Evolutionary conservation across 148 eudicot genomes (phyloP).

Genomic region (Euryodendron excelsum): DNA sequence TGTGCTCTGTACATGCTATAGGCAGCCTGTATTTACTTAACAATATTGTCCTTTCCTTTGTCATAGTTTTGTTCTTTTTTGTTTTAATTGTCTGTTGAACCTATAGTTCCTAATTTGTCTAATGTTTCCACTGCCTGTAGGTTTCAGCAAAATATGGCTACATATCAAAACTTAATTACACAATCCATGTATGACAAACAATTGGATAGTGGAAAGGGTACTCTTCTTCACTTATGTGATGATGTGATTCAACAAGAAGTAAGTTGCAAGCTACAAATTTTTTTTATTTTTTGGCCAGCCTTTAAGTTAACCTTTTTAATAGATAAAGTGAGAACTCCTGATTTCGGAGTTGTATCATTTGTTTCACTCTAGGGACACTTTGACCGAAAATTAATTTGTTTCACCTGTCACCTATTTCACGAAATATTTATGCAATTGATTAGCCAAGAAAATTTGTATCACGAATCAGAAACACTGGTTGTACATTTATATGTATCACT

Average conservation of each 20-base stretch:
- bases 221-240: slow-evolving; percentile 79
- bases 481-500: background rate
- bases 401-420: slow-evolving; percentile 1
- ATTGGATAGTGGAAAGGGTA: slow-evolving; percentile 95
- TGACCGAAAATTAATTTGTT: background rate
- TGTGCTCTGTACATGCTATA: too few relatives aligned
- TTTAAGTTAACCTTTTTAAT: background rate
- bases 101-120: background rate
- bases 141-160: slow-evolving; percentile 85
- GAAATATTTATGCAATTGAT: background rate
- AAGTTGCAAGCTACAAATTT: slow-evolving; percentile 13
- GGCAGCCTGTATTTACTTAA: too few relatives aligned
- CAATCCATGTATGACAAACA: slow-evolving; percentile 99
- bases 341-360: too few relatives aligned
- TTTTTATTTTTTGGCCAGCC: background rate
- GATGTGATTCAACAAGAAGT: slow-evolving; percentile 75
- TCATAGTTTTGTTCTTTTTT: slow-evolving; percentile 3
- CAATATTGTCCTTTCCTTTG: too few relatives aligned
- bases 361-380: too few relatives aligned
- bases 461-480: background rate
- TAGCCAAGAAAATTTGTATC: background rate
- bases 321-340: too few relatives aligned
- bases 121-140: slow-evolving; percentile 37
- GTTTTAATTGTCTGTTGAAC: background rate
- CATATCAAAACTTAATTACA: slow-evolving; percentile 82